Conservation (phyloP, 164 flowering plant genomes). For the Protea cynaroides region DNA sequence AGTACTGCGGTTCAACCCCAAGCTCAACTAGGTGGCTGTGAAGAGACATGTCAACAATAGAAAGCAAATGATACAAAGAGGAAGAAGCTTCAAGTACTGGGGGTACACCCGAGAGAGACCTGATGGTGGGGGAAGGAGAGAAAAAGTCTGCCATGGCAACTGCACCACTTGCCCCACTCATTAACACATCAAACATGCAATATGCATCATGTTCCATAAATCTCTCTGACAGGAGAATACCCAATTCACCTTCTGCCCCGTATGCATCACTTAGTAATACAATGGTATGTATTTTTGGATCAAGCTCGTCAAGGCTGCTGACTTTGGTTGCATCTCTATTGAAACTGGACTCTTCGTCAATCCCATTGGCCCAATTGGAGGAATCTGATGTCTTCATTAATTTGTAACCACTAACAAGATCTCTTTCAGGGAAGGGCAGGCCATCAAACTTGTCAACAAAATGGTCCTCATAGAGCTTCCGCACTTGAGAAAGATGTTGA, state of each 20-base stretch:
- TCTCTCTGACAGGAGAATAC: conserved; percentile 77
- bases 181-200: conserved; percentile 89
- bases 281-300: conserved; percentile 57
- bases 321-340: conserved; percentile 26
- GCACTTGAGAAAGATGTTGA: conserved; percentile 61
- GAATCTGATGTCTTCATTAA: conserved; percentile 34
- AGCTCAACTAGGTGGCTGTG: conserved; percentile 82
- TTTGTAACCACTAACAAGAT: conserved; percentile 45
- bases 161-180: conserved; percentile 70
- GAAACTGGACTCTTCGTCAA: conserved; percentile 32
- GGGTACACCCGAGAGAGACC: conserved; percentile 50
- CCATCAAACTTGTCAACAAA: conserved; percentile 87
- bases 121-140: conserved; percentile 46
- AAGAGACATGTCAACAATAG: conserved; percentile 72
- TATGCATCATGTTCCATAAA: conserved; percentile 98
- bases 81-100: conserved; percentile 92
- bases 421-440: conserved; percentile 53
- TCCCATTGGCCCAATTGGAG: conserved; percentile 8
- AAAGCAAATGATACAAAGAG: conserved; percentile 79
- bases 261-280: conserved; percentile 80
- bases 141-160: conserved; percentile 84
- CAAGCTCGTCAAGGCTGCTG: conserved; percentile 53
- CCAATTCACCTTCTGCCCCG: conserved; percentile 97
- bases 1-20: conserved; percentile 97
- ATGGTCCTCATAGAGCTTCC: conserved; percentile 65